Evolutionary conservation across 1,139 yeast genomes (phyloP), one percentile per base, ranked within the genome.

Genomic region (Eremothecium coryli): DNA sequence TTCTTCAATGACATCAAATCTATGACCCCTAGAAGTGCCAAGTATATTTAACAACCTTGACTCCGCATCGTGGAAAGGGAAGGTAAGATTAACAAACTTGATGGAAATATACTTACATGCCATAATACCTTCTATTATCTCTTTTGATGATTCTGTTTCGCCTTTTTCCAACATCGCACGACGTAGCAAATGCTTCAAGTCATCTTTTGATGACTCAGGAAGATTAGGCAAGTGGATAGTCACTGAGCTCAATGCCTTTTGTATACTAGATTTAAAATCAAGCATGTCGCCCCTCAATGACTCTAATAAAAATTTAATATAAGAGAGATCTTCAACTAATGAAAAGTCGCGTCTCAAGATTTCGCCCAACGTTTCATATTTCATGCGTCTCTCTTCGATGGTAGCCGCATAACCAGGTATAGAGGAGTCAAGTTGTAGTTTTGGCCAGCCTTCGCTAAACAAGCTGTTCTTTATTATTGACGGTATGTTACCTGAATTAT

Each of bases 1-100:
- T 54, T 86, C 96, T 49, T 86, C 95, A 10, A 77, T 63, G 0
- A 79, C 73, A 44, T 85, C 95, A 1, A 84, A 67, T 35, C 82
- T 65, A 45, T 80, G 81, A 3, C 56, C 58, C 18, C 65, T 50
- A 12, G 73, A 60, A 8, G 84, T 59, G 6, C 86, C 95, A 33
- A 80, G 56, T 13, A 86, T 55, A 50, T 90, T 79, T 26, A 84
- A 60, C 35, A 71, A 50, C 40, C 96, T 66, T 0, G 93, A 84
- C 28, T 72, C 72, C 0, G 82, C 56, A 52, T 85, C 88, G 35
- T 65, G 50, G 47, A 86, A 86, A 1, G 81, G 76, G 46, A 76
- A 81, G 0, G 81, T 64, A 10, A 76, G 62, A 37, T 80, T 79
- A 11, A 77, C 63, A 44, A 61, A 85, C 46, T 85, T 80, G 22